These are phyloP conservation scores for Begonia loranthoides DNA, from an alignment of 306 rosid species.

Conservation along the genomic window DNA sequence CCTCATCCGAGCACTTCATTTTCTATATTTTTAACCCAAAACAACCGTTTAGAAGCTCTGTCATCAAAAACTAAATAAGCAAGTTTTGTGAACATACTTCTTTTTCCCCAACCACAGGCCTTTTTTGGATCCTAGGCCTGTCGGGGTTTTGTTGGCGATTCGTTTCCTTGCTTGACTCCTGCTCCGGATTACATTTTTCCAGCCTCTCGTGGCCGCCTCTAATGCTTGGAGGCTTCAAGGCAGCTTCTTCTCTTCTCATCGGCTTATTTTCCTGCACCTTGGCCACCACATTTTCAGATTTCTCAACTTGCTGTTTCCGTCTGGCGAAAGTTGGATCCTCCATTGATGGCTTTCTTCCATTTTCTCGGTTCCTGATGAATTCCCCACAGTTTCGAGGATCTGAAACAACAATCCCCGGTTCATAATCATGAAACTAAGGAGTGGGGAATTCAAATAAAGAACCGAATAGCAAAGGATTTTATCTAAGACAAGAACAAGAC, in stretches of 20 bases:
- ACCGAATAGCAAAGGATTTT: constrained; percentile 14
- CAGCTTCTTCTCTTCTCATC: constrained; percentile 35
- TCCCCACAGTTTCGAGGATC: constrained; percentile 61
- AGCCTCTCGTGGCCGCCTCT: constrained; percentile 41
- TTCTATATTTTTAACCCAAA: constrained; percentile 22
- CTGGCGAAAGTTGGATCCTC: constrained; percentile 24
- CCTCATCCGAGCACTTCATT: constrained; percentile 43
- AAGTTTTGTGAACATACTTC: constrained; percentile 31
- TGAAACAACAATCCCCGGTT: constrained; percentile 39
- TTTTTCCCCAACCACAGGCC: constrained; percentile 29
- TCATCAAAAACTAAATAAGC: constrained; percentile 3
- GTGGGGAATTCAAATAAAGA: constrained; percentile 26
- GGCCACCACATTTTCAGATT: constrained; percentile 16
- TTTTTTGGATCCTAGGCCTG: constrained; percentile 26
- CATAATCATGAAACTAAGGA: constrained; percentile 24
- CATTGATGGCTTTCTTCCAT: constrained; percentile 37
- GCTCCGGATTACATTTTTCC: constrained; percentile 30
- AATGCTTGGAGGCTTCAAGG: constrained; percentile 27
- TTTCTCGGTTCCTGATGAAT: constrained; percentile 29
- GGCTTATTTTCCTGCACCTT: constrained; percentile 38
- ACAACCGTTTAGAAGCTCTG: constrained; percentile 16
- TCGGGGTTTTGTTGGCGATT: constrained; percentile 32
- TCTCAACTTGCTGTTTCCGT: constrained; percentile 25
- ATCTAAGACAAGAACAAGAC: constrained; percentile 24
- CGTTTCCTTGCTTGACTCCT: constrained; percentile 18